Conservation (phyloP, 2,329 filamentous ascomycete species). For the Fusarium pininemorale region DNA sequence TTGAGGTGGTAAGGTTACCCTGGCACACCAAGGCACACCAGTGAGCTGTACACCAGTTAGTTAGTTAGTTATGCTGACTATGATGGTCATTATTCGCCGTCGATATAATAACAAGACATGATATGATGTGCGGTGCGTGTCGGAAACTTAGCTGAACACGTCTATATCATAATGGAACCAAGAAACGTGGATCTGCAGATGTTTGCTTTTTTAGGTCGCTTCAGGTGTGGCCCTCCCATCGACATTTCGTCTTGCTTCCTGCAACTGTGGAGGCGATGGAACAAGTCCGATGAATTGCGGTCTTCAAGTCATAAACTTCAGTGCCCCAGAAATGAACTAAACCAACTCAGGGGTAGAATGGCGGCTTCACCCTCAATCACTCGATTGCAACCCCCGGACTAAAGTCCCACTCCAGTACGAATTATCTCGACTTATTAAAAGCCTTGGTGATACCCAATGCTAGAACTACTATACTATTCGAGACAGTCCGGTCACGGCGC, state of each 20-base stretch:
- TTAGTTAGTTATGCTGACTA: background rate
- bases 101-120: slow-evolving; percentile 5
- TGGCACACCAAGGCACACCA: background rate
- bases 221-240: slow-evolving; percentile 25
- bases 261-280: slow-evolving; percentile 1
- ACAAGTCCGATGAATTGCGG: slow-evolving; percentile 13
- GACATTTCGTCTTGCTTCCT: background rate
- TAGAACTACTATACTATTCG: background rate
- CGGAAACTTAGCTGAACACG: background rate
- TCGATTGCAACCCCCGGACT: slow-evolving; percentile 7
- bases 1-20: background rate
- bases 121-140: slow-evolving; percentile 14
- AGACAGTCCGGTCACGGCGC: background rate
- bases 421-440: background rate
- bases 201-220: slow-evolving; percentile 23
- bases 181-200: slow-evolving; percentile 27
- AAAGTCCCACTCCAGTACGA: background rate
- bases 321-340: slow-evolving; percentile 9
- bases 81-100: background rate
- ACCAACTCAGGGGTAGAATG: slow-evolving; percentile 14
- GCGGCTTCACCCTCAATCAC: background rate
- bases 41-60: background rate
- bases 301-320: slow-evolving; percentile 1
- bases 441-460: background rate
- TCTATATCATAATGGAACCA: slow-evolving; percentile 17